Base-by-base conservation (phyloP, 306 rosid species). In the Dicorynia guianensis region DNA sequence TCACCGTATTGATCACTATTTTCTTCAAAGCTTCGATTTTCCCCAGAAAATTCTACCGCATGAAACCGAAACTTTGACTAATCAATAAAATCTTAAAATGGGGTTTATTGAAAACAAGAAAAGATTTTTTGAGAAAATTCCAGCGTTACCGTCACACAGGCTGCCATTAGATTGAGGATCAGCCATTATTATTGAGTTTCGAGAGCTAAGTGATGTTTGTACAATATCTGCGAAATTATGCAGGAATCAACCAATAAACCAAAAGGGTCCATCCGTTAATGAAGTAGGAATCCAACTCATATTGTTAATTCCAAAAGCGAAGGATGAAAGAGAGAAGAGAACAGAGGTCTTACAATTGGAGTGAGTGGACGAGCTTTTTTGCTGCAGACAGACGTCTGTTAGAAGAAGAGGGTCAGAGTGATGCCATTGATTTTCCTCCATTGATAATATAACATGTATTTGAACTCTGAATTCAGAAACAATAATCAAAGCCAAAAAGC, bases 331-430 rank as follows among this genome's bases (percentile, higher is more conserved):
- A 9, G 30, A 17, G 5, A 1, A 5, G 13, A 20, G 13, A 36
- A 62, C 15, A 56, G 81, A 38, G 63, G 53, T 71, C 83, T 84
- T 78, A 87, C 91, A 53, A 55, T 57, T 72, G 46, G 81, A 79
- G 18, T 20, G 47, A 64, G 66, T 60, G 47, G 79, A 44, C 62
- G 83, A 72, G 49, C 55, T 47, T 47, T 81, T 47, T 60, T 59
- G 81, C 65, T 60, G 92, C 33, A 64, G 67, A 75, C 87, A 84
- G 68, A 76, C 86, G 80, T 87, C 89, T 0, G 86, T 83, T 35
- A 90, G 85, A 60, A 87, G 96, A 84, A 86, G 92, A 72, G 92
- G 92, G 77, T 25, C 30, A 68, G 58, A 75, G 69, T 47, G 47
- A 68, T 69, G 64, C 81, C 80, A 73, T 65, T 85, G 80, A 76